Percentiles rank a stretch among this genome's conserved stretches.
Evolutionary conservation across 2,329 filamentous ascomycete genomes (phyloP).

Genomic region (Coniochaeta hoffmannii): DNA sequence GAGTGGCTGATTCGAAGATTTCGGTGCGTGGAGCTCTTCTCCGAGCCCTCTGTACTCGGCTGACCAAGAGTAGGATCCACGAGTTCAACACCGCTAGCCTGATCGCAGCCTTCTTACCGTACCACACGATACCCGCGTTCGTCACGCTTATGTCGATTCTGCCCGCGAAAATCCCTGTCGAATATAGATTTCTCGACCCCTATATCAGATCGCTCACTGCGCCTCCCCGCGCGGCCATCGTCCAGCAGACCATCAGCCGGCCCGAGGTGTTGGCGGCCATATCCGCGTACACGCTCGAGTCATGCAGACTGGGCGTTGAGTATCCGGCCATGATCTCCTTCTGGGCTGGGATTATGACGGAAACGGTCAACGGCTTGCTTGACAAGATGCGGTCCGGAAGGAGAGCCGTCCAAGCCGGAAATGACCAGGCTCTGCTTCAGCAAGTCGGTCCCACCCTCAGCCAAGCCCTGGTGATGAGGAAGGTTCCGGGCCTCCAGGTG

Average conservation of each 20-base stretch:
- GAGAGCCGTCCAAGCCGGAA: slow-evolving; percentile 66
- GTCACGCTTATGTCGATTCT: slow-evolving; percentile 81
- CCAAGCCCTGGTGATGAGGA: slow-evolving; percentile 67
- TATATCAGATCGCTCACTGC: slow-evolving; percentile 72
- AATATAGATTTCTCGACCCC: slow-evolving; percentile 78
- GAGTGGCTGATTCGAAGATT: slow-evolving; percentile 95
- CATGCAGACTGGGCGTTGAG: slow-evolving; percentile 63
- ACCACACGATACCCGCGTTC: slow-evolving; percentile 82
- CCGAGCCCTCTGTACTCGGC: slow-evolving; percentile 9
- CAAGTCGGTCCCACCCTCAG: slow-evolving; percentile 63
- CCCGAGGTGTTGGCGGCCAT: slow-evolving; percentile 67
- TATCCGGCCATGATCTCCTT: slow-evolving; percentile 77
- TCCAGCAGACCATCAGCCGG: slow-evolving; percentile 77
- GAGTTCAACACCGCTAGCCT: slow-evolving; percentile 78
- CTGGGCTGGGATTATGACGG: slow-evolving; percentile 83
- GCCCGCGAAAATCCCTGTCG: slow-evolving; percentile 62
- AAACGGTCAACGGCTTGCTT: slow-evolving; percentile 76
- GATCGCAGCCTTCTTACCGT: slow-evolving; percentile 83
- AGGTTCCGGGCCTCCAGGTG: slow-evolving; percentile 71
- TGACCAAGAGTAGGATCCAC: slow-evolving; percentile 57
- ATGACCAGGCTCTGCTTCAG: slow-evolving; percentile 71
- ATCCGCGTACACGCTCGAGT: slow-evolving; percentile 71
- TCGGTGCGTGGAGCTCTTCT: slow-evolving; percentile 42
- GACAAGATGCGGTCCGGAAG: slow-evolving; percentile 71
- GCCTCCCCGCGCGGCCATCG: slow-evolving; percentile 72